Percentiles rank a stretch among this genome's conserved stretches.
Evolutionary conservation across 768 basidiomycete species (phyloP).

Genomic region (Tricholoma sp.): DNA sequence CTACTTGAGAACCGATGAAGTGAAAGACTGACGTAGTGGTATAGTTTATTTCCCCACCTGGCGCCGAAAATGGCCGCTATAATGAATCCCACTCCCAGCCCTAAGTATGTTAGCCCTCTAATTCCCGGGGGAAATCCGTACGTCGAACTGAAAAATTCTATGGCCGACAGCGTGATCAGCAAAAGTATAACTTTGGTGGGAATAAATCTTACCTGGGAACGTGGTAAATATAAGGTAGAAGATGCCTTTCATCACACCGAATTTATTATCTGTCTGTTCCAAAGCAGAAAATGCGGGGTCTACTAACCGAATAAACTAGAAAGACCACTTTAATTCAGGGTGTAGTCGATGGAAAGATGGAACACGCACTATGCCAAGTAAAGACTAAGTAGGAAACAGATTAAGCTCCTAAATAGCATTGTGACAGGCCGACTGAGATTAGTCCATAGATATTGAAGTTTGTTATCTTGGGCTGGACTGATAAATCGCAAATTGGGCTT

Average conservation of each 20-base stretch:
- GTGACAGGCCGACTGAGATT: constrained; percentile 58
- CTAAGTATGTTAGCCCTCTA: constrained; percentile 48
- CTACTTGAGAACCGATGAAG: neutral
- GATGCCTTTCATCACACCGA: constrained; percentile 34
- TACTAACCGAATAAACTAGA: constrained; percentile 47
- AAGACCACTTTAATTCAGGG: neutral
- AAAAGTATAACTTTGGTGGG: neutral
- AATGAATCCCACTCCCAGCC: constrained; percentile 52
- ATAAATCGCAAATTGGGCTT: constrained; percentile 23
- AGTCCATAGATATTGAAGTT: constrained; percentile 44
- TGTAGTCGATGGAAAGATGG: neutral
- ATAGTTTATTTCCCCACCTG: constrained; percentile 41
- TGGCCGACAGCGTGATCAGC: neutral
- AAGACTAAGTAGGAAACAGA: constrained; percentile 66
- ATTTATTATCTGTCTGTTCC: neutral
- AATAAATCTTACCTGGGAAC: constrained; percentile 43
- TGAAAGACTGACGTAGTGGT: neutral
- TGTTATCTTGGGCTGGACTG: constrained; percentile 24
- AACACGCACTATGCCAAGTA: constrained; percentile 62
- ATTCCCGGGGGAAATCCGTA: constrained; percentile 50
- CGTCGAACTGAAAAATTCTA: constrained; percentile 41
- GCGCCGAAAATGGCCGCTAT: constrained; percentile 44
- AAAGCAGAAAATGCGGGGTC: neutral
- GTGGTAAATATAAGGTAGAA: constrained; percentile 73
- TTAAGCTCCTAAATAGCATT: constrained; percentile 54